Conservation (phyloP, 768 basidiomycete genomes). For the Xanthoconium stramineum region DNA sequence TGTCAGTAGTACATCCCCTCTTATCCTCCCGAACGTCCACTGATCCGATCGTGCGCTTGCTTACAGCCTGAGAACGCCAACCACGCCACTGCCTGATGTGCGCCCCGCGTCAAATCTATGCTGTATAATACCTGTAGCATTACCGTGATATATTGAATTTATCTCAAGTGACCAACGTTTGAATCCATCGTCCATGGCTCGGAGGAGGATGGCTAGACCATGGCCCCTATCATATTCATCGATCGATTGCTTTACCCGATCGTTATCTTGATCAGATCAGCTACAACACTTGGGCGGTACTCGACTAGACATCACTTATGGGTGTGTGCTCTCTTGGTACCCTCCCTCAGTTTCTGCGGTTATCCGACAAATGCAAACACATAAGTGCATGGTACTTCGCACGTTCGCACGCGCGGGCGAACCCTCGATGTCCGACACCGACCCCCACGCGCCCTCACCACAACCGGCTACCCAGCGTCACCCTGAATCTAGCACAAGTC, state of each 20-base stretch:
- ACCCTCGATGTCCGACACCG: background rate
- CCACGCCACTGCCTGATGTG: background rate
- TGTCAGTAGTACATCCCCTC: conserved; percentile 23
- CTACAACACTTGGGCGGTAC: background rate
- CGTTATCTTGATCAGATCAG: background rate
- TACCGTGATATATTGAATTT: conserved; percentile 2
- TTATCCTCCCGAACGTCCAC: background rate
- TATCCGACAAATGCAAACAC: background rate
- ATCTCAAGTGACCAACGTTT: background rate
- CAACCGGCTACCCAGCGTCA: background rate
- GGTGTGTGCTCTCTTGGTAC: background rate
- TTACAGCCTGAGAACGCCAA: background rate
- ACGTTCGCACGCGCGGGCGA: background rate
- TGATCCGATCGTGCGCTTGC: background rate
- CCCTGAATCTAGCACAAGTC: conserved; percentile 4
- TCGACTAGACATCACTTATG: background rate
- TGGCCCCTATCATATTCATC: background rate
- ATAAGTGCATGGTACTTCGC: background rate
- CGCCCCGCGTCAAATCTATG: background rate
- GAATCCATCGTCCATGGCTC: background rate
- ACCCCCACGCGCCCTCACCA: no score
- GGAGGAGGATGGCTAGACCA: background rate
- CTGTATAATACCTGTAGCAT: conserved; percentile 14
- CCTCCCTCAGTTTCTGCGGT: background rate
- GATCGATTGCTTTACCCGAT: background rate